phyloP scores from a whole-genome alignment of 805 yeast species.

The Candida succiphila region DNA sequence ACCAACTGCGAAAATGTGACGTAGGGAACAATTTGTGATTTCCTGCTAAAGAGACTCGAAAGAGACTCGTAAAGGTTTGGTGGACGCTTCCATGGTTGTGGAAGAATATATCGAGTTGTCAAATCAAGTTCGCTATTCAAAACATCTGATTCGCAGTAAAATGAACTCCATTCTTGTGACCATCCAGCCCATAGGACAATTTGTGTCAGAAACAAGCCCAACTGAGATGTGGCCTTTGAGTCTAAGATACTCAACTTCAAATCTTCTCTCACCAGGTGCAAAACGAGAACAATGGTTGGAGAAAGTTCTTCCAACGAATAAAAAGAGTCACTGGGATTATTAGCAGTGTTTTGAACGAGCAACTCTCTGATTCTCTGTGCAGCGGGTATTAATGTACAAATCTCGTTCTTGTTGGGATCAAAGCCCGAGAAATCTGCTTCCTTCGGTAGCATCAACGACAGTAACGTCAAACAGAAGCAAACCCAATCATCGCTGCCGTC shows the following conservation, averaged over 20 bases:
- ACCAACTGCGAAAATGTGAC: conserved; percentile 58
- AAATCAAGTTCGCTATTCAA: conserved; percentile 25
- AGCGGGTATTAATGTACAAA: no score
- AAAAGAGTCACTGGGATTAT: conserved; percentile 8
- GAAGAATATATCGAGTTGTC: conserved; percentile 26
- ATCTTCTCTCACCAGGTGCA: conserved; percentile 78
- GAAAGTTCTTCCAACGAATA: conserved; percentile 42
- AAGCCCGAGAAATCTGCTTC: no score
- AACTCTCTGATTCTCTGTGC: no score
- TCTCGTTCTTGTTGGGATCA: no score
- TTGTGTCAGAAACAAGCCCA: conserved; percentile 52
- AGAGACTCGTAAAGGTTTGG: conserved; percentile 52
- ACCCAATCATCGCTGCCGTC: conserved; percentile 49
- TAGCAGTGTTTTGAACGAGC: no score
- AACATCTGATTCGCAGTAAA: conserved; percentile 44
- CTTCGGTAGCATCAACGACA: conserved; percentile 41
- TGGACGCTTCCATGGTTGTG: conserved; percentile 42
- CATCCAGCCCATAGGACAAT: conserved; percentile 64
- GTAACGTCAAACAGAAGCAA: conserved; percentile 40
- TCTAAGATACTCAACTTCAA: conserved; percentile 44
- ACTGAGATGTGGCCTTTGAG: conserved; percentile 20
- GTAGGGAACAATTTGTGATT: conserved; percentile 44
- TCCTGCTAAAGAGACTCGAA: conserved; percentile 35
- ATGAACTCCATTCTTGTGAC: conserved; percentile 54
- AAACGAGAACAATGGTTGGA: conserved; percentile 53